Percentiles rank a stretch among this genome's conserved stretches.
These are phyloP conservation scores for Vachellia pachyceras DNA, from an alignment of 306 rosid species.

Conservation along the genomic window DNA sequence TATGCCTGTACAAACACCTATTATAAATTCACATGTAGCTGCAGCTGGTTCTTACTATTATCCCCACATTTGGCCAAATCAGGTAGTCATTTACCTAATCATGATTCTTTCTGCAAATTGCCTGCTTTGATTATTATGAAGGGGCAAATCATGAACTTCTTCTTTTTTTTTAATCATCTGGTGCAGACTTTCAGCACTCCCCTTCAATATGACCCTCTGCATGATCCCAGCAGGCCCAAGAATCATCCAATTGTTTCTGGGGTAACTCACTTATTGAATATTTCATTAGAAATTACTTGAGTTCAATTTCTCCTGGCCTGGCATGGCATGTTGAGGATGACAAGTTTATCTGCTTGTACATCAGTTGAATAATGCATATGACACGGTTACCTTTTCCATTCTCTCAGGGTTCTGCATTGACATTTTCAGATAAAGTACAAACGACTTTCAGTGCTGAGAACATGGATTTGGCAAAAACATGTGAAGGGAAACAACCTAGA, in stretches of 20 bases:
- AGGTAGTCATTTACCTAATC: slow-evolving; percentile 42
- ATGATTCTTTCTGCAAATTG: slow-evolving; percentile 6
- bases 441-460: slow-evolving; percentile 30
- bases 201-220: slow-evolving; percentile 32
- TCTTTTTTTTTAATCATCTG: slow-evolving; percentile 28
- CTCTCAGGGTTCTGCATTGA: slow-evolving; percentile 48
- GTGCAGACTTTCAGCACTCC: slow-evolving; percentile 30
- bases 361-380: background rate
- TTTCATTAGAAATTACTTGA: background rate
- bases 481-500: slow-evolving; percentile 32
- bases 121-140: slow-evolving; percentile 34
- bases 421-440: slow-evolving; percentile 38
- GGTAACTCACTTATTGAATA: slow-evolving; percentile 37
- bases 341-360: slow-evolving; percentile 13
- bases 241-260: slow-evolving; percentile 23
- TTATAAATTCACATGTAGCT: slow-evolving; percentile 29
- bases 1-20: slow-evolving; percentile 30
- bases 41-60: slow-evolving; percentile 38
- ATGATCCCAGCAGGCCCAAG: slow-evolving; percentile 26
- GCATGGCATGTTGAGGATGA: slow-evolving; percentile 7
- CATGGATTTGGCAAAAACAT: slow-evolving; percentile 20
- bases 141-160: slow-evolving; percentile 26
- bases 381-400: slow-evolving; percentile 22
- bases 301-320: background rate
- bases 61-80: slow-evolving; percentile 40